Percentiles rank a stretch among this genome's conserved stretches.
Conservation (phyloP, 129 eudicot species). For the Flaveria sonorensis region DNA sequence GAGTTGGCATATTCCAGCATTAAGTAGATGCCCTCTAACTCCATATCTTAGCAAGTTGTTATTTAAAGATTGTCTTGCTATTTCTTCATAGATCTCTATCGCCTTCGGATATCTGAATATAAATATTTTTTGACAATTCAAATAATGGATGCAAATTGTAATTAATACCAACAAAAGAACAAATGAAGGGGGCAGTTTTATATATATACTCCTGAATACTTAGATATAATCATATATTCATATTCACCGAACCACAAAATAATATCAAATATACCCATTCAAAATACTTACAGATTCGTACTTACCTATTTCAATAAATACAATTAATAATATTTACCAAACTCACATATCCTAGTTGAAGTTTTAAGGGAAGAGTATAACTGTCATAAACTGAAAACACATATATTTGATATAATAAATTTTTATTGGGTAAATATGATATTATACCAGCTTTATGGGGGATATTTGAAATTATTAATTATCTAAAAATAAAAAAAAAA, state of each 20-base stretch:
- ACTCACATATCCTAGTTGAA: background rate
- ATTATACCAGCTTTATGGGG: background rate
- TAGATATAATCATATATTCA: background rate
- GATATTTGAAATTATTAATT: background rate
- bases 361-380: background rate
- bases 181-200: background rate
- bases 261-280: background rate
- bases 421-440: background rate
- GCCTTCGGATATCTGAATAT: constrained; percentile 44
- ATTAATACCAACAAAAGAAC: background rate
- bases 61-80: constrained; percentile 50
- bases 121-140: constrained; percentile 44
- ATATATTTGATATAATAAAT: too few relatives aligned
- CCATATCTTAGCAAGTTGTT: constrained; percentile 53
- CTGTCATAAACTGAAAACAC: background rate
- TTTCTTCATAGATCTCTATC: constrained; percentile 50
- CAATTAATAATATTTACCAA: too few relatives aligned
- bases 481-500: background rate
- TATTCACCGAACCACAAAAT: too few relatives aligned
- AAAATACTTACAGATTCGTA: background rate
- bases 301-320: too few relatives aligned
- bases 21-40: constrained; percentile 54
- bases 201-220: background rate
- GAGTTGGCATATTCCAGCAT: constrained; percentile 59
- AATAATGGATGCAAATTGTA: background rate